Evolutionary conservation across 2,329 filamentous ascomycete genomes (phyloP), one percentile per base, ranked within the genome.

Genomic region (Claviceps lovelessii): DNA sequence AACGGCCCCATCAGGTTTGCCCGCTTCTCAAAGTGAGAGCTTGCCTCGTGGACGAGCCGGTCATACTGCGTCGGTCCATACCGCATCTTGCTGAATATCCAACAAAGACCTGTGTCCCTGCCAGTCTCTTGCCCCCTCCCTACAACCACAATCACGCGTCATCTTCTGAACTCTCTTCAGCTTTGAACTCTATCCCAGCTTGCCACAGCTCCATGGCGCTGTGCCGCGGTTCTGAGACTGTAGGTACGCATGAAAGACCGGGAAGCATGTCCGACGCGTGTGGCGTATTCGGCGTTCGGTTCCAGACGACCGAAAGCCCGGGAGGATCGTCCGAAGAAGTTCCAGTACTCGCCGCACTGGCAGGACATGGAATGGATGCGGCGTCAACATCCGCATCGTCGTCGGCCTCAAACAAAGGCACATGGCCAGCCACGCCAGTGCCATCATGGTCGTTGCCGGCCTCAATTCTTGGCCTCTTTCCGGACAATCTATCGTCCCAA

Each of bases 131-230:
- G 8, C 19, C 13, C 5, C 7, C 39, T 10, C 29, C 17, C n/a
- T 11, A 15, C 23, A 29, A 17, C 15, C 29, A 46, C 37, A 46
- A 10, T 9, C 11, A 31, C 1, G 13, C 45, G 8, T 51, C 45
- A 52, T 52, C 51, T 51, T 55, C 23, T 19, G 13, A 29, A 15
- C 55, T 29, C 44, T 33, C 29, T 42, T 35, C 7, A 17, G 46
- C 15, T 28, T 37, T 33, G 2, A 31, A 29, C 3, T 47, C 45
- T 48, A 47, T 35, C 35, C 54, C 47, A 23, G 42, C 52, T 48
- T 55, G 55, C 51, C 51, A 57, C 47, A 52, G 53, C 39, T 55
- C 53, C 1, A 56, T 54, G 41, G 54, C 54, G n/a, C 50, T 50
- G 10, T 47, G 44, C 31, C 46, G 19, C 13, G 37, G 33, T 35